Evolutionary conservation across 164 flowering plant genomes (phyloP).

Genomic region (Tetracentron sinense): DNA sequence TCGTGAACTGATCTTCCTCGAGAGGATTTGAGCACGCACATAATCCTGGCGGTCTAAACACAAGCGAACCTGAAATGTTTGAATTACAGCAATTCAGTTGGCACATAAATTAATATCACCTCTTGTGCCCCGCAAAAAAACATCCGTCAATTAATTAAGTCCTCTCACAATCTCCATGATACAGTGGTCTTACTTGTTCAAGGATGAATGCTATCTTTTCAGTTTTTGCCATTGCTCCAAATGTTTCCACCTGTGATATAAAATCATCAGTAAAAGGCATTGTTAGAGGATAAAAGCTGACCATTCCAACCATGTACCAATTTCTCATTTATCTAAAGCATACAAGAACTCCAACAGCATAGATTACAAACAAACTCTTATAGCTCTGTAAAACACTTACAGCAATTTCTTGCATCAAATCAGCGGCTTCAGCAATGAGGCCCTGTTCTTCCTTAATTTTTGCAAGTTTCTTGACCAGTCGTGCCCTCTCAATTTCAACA

Average conservation of each 20-base stretch:
- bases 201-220: conserved; percentile 96
- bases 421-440: conserved; percentile 93
- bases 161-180: background rate
- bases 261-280: conserved; percentile 6
- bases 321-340: background rate
- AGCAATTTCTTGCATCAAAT: conserved; percentile 97
- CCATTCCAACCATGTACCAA: conserved; percentile 1
- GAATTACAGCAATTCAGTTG: conserved; percentile 1
- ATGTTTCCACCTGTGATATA: conserved; percentile 82
- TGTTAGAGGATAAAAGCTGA: background rate
- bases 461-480: conserved; percentile 82
- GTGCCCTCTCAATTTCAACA: conserved; percentile 91
- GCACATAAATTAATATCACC: background rate
- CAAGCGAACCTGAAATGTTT: conserved; percentile 62
- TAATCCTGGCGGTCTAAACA: conserved; percentile 92
- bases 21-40: conserved; percentile 94
- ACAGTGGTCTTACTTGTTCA: conserved; percentile 61
- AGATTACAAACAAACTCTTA: background rate
- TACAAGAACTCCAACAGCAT: background rate
- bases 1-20: conserved; percentile 88
- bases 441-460: conserved; percentile 97
- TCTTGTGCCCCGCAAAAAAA: background rate
- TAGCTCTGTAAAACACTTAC: conserved; percentile 35
- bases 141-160: background rate
- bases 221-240: conserved; percentile 99